Percentiles rank a stretch among this genome's conserved stretches.
Evolutionary conservation across 2,329 filamentous ascomycete genomes (phyloP).

Genomic region (Neonectria ditissima): DNA sequence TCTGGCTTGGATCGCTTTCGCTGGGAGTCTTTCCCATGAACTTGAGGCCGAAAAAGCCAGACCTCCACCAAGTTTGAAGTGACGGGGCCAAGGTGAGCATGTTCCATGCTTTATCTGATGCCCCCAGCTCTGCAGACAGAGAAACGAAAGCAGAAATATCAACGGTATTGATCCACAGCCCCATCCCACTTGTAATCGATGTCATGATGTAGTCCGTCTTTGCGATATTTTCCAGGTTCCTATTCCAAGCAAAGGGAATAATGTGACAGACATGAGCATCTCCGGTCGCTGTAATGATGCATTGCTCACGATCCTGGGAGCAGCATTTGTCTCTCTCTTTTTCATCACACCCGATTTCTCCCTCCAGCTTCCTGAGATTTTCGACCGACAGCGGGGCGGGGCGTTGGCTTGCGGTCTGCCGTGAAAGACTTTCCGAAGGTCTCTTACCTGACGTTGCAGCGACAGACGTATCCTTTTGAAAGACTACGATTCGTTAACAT

Average conservation of each 20-base stretch:
- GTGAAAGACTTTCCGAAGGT: too few species aligned
- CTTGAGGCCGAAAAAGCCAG: constrained; percentile 6
- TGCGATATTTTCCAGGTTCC: neutral
- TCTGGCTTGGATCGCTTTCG: too few species aligned
- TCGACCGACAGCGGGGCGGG: too few species aligned
- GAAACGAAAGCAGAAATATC: neutral
- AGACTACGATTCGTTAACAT: too few species aligned
- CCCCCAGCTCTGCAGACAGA: neutral
- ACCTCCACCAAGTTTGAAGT: neutral
- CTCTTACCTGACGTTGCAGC: too few species aligned
- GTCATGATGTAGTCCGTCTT: neutral
- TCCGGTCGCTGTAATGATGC: neutral
- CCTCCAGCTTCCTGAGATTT: neutral
- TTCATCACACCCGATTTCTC: neutral
- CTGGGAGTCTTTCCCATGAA: neutral
- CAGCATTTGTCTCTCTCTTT: neutral
- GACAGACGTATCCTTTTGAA: too few species aligned
- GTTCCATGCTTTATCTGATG: neutral
- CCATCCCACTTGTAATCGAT: neutral
- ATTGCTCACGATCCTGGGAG: neutral
- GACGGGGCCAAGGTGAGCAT: neutral
- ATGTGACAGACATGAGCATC: neutral
- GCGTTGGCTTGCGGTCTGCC: too few species aligned
- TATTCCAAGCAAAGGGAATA: neutral
- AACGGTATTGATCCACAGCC: neutral